These are phyloP conservation scores for Esteya vermicola DNA, from an alignment of 2,329 filamentous ascomycete genomes.

Conservation along the genomic window DNA sequence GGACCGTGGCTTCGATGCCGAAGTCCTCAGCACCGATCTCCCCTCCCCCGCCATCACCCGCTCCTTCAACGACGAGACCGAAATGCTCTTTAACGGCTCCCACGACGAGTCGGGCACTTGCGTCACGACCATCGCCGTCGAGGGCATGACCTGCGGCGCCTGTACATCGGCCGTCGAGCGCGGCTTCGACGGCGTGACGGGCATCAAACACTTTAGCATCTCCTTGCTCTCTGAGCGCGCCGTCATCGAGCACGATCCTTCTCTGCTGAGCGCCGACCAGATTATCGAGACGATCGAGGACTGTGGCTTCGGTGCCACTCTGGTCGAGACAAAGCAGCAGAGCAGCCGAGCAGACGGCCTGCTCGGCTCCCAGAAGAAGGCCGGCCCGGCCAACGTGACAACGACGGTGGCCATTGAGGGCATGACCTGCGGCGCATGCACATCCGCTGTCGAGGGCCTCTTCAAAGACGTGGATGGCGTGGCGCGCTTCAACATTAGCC, in stretches of 20 bases:
- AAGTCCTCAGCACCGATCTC: conserved; percentile 71
- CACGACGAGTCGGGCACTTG: conserved; percentile 28
- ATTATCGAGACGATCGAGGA: conserved; percentile 50
- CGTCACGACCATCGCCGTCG: conserved; percentile 64
- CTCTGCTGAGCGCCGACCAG: conserved; percentile 33
- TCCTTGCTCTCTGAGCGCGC: conserved; percentile 73
- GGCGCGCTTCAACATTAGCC: conserved; percentile 82
- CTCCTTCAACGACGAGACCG: conserved; percentile 22
- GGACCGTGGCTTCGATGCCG: conserved; percentile 81
- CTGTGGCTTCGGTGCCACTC: conserved; percentile 65
- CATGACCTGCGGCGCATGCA: conserved; percentile 97
- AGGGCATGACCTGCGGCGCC: conserved; percentile 85
- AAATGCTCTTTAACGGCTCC: conserved; percentile 19
- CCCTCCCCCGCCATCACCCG: conserved; percentile 36
- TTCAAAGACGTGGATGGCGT: conserved; percentile 68
- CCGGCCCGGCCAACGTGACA: conserved; percentile 34
- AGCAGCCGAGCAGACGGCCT: conserved; percentile 28
- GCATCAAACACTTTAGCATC: conserved; percentile 64
- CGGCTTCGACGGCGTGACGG: conserved; percentile 60
- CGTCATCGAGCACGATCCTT: conserved; percentile 66
- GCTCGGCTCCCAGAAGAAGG: conserved; percentile 25
- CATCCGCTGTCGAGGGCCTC: conserved; percentile 73
- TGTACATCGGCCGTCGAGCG: conserved; percentile 78
- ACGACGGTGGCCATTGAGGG: conserved; percentile 86
- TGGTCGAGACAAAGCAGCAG: conserved; percentile 55